Percentiles rank a stretch among this genome's conserved stretches.
These are phyloP conservation scores for Aspergillus thermomutatus DNA, from an alignment of 2,329 filamentous ascomycete genomes.

Conservation along the genomic window DNA sequence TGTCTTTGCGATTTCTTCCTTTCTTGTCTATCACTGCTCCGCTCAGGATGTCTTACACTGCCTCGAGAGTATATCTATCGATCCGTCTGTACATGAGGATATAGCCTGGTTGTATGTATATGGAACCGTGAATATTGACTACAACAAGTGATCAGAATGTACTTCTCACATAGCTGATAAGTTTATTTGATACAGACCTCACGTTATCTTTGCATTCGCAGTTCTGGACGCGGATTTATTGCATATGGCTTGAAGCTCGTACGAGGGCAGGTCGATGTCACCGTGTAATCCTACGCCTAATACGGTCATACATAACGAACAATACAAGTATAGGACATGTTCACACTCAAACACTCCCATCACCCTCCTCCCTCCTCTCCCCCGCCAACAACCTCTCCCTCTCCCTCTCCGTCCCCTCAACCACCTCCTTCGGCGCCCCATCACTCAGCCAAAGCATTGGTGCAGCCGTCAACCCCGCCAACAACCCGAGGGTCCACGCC, in stretches of 20 bases:
- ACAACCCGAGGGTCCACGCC: slow-evolving; percentile 25
- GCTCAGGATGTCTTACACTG: neutral
- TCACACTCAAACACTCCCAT: neutral
- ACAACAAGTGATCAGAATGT: neutral
- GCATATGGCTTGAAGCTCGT: neutral
- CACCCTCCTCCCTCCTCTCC: slow-evolving; percentile 1
- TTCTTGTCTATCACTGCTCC: neutral
- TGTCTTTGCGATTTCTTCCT: neutral
- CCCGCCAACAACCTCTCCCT: slow-evolving; percentile 6
- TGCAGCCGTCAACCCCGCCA: slow-evolving; percentile 25
- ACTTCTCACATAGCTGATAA: no score
- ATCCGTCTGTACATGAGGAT: neutral
- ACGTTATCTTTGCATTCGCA: no score
- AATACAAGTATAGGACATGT: neutral
- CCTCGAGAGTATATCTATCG: neutral
- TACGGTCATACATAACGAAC: no score
- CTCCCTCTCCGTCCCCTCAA: slow-evolving; percentile 2
- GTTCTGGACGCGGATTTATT: no score
- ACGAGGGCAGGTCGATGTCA: neutral
- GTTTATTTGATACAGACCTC: no score
- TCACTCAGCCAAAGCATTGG: slow-evolving; percentile 22
- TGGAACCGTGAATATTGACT: neutral
- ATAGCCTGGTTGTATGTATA: neutral
- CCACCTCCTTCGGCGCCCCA: neutral
- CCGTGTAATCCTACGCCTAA: no score